Base-by-base conservation (phyloP, 805 yeast genomes). In the Lipomyces kockii region DNA sequence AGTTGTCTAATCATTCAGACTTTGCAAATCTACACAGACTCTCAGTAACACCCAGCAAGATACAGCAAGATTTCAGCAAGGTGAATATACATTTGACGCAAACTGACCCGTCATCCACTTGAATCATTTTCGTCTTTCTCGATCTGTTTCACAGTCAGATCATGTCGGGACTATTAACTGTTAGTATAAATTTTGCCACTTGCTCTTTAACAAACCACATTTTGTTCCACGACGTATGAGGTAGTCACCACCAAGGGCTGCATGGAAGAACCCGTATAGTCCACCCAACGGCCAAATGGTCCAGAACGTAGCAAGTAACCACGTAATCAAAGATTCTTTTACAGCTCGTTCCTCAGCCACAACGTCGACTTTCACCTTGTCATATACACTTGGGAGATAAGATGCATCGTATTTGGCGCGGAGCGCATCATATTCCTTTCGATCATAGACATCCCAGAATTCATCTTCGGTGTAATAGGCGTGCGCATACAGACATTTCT, bases 401-500 rank as follows among this genome's bases (percentile, higher is more conserved):
- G 46, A 6, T 17, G 59, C 59, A 56, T 32, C 8, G 25, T 5
- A 56, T 56, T 56, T 56, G 27, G 22, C 51, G 25, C 59, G 59
- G 6, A 56, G 59, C 20, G 22, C 51, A 32, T 56, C 59, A 27
- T 56, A 56, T 32, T 32, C 29, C 51, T 56, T 56, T n/a, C 22
- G 49, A n/a, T 56, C 59, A 20, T 56, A 56, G 25, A 56, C 32
- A 22, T 27, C 59, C 46, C 46, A 34, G 46, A 56, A 56, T 20
- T 56, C 59, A 17, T 56, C 53, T 20, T 56, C 59, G 3, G 59
- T 56, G 6, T 56, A 56, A 22, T 56, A 56, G 14, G 59, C 59
- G 46, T 56, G 59, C 17, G 59, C 59, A 32, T 56, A 56, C 59
- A 56, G 46, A 52, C 59, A 56, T 29, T 56, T 56, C 46, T 34